A percentile compares a stretch with the other conserved stretches of the same genome.
phyloP scores from a whole-genome alignment of 495 filamentous ascomycete species.

The Lophium mytilinum region DNA sequence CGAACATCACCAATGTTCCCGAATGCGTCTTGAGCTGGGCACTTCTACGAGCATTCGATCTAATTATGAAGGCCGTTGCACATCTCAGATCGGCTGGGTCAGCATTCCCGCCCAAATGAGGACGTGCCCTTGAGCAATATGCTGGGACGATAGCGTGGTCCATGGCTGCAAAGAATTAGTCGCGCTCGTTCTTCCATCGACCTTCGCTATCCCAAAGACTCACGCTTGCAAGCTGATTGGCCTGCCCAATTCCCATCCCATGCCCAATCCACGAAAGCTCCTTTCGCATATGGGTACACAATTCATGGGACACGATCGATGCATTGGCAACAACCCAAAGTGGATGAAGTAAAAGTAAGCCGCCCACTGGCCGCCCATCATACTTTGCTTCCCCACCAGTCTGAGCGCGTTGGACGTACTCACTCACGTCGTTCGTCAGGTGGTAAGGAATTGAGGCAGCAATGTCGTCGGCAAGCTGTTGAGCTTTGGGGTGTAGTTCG shows the following conservation, averaged over 20 bases:
- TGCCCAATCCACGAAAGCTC: not conserved
- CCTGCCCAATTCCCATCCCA: not conserved
- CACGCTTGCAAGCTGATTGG: not conserved
- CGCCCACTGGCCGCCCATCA: not conserved
- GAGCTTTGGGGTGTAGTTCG: not conserved
- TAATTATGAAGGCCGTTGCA: not conserved
- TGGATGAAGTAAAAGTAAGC: not conserved
- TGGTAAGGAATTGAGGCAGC: not conserved
- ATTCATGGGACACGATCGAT: not conserved
- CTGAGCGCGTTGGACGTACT: not conserved
- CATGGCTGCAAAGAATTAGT: not conserved
- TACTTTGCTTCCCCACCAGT: not conserved
- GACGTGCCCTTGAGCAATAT: not conserved
- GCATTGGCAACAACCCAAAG: not conserved
- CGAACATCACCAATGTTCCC: not conserved
- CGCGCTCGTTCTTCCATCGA: not conserved
- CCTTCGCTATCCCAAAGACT: not conserved
- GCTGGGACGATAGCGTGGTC: not conserved
- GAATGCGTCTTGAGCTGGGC: not conserved
- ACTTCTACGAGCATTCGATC: not conserved
- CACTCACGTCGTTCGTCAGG: not conserved
- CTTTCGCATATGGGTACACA: not conserved
- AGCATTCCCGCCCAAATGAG: constrained; percentile 1
- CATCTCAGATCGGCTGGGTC: not conserved
- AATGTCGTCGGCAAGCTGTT: not conserved